phyloP scores from a whole-genome alignment of 1,284 basidiomycete genomes.

The Cutaneotrichosporon sp. region DNA sequence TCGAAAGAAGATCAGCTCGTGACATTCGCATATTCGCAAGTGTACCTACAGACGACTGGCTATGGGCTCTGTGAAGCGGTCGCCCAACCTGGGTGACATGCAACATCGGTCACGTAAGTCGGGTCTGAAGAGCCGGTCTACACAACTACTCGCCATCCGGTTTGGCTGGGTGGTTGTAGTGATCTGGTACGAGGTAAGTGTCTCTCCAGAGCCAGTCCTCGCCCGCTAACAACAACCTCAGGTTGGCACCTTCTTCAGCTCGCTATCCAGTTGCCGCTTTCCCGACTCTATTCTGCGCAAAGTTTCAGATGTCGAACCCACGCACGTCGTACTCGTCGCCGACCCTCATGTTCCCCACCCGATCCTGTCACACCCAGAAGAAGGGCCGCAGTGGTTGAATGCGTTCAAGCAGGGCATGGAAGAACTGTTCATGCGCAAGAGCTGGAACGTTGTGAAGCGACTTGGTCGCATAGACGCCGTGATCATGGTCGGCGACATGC shows the following conservation, averaged over 20 bases:
- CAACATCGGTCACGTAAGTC: slow-evolving; percentile 16
- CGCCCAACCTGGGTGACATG: background rate
- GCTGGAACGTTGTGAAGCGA: slow-evolving; percentile 61
- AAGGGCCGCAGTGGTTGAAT: slow-evolving; percentile 40
- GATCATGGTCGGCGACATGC: slow-evolving; percentile 75
- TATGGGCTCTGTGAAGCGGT: background rate
- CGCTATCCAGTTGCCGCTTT: slow-evolving; percentile 46
- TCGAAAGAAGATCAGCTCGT: too few species aligned
- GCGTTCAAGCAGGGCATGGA: slow-evolving; percentile 55
- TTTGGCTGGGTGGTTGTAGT: slow-evolving; percentile 59
- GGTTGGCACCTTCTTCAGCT: slow-evolving; percentile 47
- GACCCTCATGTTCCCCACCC: slow-evolving; percentile 70
- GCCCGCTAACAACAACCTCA: slow-evolving; percentile 7
- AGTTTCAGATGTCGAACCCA: slow-evolving; percentile 37
- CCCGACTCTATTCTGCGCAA: slow-evolving; percentile 38
- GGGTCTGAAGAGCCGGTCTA: slow-evolving; percentile 29
- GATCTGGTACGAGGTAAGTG: slow-evolving; percentile 67
- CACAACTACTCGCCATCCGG: slow-evolving; percentile 49
- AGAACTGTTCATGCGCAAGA: slow-evolving; percentile 67
- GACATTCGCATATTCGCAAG: too few species aligned
- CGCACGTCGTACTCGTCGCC: slow-evolving; percentile 66
- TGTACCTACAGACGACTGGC: background rate
- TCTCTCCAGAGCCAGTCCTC: too few species aligned
- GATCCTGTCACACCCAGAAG: slow-evolving; percentile 49
- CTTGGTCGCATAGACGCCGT: slow-evolving; percentile 63